These are phyloP conservation scores for Thyridium curvatum DNA, from an alignment of 2,329 filamentous ascomycete species.

Conservation along the genomic window DNA sequence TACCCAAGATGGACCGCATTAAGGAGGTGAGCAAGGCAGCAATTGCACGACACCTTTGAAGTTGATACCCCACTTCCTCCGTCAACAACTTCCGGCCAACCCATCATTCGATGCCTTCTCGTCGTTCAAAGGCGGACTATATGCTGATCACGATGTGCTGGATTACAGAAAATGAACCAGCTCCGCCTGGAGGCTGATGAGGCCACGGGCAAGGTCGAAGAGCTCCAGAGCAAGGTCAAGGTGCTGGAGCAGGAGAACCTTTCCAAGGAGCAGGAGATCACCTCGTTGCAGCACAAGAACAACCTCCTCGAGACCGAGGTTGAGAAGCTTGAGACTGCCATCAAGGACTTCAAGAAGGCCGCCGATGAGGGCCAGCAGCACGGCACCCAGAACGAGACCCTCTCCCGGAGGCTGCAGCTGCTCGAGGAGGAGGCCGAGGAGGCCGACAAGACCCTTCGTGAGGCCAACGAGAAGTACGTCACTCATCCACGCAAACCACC, in stretches of 20 bases:
- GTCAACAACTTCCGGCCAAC: too few relatives aligned
- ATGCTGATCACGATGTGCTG: conserved; percentile 6
- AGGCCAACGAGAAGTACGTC: conserved; percentile 96
- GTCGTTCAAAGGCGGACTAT: too few relatives aligned
- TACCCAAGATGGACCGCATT: conserved; percentile 71
- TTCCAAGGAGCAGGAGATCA: conserved; percentile 96
- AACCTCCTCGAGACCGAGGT: conserved; percentile 82
- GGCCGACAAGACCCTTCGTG: conserved; percentile 91
- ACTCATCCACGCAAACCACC: conserved; percentile 8
- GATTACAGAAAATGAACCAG: conserved; percentile 78
- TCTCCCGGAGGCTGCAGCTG: conserved; percentile 88
- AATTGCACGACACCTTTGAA: conserved; percentile 5
- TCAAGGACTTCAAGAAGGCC: conserved; percentile 83
- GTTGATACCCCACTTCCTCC: too few relatives aligned
- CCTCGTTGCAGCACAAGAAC: conserved; percentile 93
- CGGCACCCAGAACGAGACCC: conserved; percentile 83
- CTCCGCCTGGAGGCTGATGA: conserved; percentile 94
- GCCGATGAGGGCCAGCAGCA: conserved; percentile 77
- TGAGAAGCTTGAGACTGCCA: conserved; percentile 79
- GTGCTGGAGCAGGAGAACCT: conserved; percentile 89
- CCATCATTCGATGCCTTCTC: neutral
- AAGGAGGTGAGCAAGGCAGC: conserved; percentile 62
- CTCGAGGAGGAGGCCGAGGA: conserved; percentile 97
- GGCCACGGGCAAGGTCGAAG: conserved; percentile 72
- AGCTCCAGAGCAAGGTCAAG: conserved; percentile 85